A percentile compares a stretch with the other conserved stretches of the same genome.
These are phyloP conservation scores for Russula vinacea DNA, from an alignment of 768 basidiomycete species.

Conservation along the genomic window DNA sequence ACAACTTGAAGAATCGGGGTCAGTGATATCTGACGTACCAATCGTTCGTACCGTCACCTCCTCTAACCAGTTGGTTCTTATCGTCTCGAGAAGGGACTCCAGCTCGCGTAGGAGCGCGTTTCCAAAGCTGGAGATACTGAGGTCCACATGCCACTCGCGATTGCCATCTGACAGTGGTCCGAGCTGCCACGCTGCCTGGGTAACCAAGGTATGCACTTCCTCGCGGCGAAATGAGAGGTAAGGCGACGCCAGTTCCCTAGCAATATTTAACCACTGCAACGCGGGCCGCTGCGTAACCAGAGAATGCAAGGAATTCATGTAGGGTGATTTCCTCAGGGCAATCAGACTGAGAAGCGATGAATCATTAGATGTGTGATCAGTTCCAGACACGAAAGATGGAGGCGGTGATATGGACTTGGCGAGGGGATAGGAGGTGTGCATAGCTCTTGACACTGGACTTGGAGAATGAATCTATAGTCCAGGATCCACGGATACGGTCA, in stretches of 20 bases:
- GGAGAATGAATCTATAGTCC: not conserved
- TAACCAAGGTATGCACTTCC: conserved; percentile 44
- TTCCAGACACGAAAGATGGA: conserved; percentile 1
- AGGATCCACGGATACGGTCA: not conserved
- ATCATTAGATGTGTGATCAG: conserved; percentile 40
- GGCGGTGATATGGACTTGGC: conserved; percentile 4
- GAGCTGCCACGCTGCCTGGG: conserved; percentile 47
- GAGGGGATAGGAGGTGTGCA: conserved; percentile 3
- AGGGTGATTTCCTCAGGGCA: conserved; percentile 43
- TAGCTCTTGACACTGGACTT: not conserved
- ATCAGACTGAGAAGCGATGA: conserved; percentile 42
- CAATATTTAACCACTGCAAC: conserved; percentile 52
- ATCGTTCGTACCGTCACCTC: conserved; percentile 17
- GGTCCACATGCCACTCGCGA: conserved; percentile 43
- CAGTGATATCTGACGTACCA: not conserved
- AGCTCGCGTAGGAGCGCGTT: conserved; percentile 39
- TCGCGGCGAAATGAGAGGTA: conserved; percentile 40
- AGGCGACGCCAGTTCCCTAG: conserved; percentile 42
- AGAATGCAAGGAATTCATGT: conserved; percentile 49
- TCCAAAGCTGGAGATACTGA: conserved; percentile 38
- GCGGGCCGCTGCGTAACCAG: conserved; percentile 45
- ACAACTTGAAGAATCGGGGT: not conserved
- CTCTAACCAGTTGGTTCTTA: conserved; percentile 44
- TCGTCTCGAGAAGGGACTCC: conserved; percentile 36
- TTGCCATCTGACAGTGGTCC: conserved; percentile 34